phyloP scores from a whole-genome alignment of 257 asterid species.

The Petrea volubilis region DNA sequence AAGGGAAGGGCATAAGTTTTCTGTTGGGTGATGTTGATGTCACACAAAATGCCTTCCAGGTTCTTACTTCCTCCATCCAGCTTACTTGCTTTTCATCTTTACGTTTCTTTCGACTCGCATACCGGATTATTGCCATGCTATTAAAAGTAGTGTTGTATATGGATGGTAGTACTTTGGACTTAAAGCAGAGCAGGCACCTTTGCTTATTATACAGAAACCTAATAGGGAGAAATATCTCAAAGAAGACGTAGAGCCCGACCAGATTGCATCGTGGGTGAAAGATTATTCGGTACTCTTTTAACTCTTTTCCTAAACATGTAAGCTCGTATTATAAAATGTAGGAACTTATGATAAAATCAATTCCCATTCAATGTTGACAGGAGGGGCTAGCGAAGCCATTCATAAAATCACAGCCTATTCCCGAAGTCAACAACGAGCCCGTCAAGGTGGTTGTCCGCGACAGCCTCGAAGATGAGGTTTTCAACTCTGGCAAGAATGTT shows the following conservation, averaged over 20 bases:
- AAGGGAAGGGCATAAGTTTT: slow-evolving; percentile 69
- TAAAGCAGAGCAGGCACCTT: slow-evolving; percentile 58
- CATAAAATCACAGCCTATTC: slow-evolving; percentile 72
- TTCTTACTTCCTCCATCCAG: slow-evolving; percentile 18
- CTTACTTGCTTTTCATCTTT: not conserved
- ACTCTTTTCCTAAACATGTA: too few relatives aligned
- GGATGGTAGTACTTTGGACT: slow-evolving; percentile 76
- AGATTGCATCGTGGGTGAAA: slow-evolving; percentile 61
- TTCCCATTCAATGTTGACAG: slow-evolving; percentile 45
- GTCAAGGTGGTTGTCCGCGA: slow-evolving; percentile 79
- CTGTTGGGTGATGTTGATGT: slow-evolving; percentile 69
- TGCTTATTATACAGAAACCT: slow-evolving; percentile 49
- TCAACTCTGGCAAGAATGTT: slow-evolving; percentile 82
- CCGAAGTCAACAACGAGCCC: slow-evolving; percentile 74
- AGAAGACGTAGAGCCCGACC: slow-evolving; percentile 55
- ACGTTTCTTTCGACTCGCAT: not conserved
- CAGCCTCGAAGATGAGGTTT: slow-evolving; percentile 59
- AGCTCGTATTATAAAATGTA: too few relatives aligned
- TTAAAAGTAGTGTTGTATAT: slow-evolving; percentile 1
- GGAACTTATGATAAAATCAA: too few relatives aligned
- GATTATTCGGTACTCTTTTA: slow-evolving; percentile 72
- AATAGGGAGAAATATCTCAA: slow-evolving; percentile 58
- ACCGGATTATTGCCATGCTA: not conserved
- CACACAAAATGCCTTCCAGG: slow-evolving; percentile 68
- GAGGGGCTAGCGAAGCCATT: slow-evolving; percentile 63